phyloP scores from a whole-genome alignment of 1,284 basidiomycete genomes.

The Pseudozyma pruni region DNA sequence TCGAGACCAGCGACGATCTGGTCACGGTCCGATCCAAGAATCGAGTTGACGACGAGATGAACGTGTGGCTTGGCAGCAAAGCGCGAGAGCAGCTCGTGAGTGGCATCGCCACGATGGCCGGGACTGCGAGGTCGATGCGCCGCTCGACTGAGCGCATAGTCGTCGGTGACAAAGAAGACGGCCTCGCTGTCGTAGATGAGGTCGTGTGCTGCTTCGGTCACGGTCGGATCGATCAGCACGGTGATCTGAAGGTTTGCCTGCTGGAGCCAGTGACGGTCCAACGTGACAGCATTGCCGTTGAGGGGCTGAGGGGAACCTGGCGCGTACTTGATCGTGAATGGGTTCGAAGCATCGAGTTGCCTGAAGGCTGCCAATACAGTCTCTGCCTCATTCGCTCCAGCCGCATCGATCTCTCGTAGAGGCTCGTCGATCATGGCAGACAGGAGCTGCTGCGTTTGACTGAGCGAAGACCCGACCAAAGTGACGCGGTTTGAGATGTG shows the following conservation, averaged over 20 bases:
- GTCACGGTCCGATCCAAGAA: constrained; percentile 7
- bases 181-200: constrained; percentile 50
- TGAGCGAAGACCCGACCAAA: constrained; percentile 32
- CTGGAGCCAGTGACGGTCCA: constrained; percentile 51
- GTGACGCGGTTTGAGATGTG: constrained; percentile 12
- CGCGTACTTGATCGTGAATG: constrained; percentile 29
- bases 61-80: constrained; percentile 50
- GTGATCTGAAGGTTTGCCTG: constrained; percentile 31
- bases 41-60: constrained; percentile 43
- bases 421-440: constrained; percentile 47
- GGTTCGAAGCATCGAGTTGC: not conserved
- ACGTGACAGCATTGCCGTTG: not conserved
- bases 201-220: constrained; percentile 20
- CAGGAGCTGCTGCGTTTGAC: constrained; percentile 33
- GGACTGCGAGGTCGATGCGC: constrained; percentile 17
- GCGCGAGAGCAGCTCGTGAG: constrained; percentile 32
- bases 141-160: constrained; percentile 33
- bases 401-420: constrained; percentile 30
- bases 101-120: constrained; percentile 5
- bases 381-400: constrained; percentile 12
- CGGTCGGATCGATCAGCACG: constrained; percentile 30
- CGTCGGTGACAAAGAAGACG: constrained; percentile 41
- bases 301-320: constrained; percentile 17
- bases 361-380: constrained; percentile 7
- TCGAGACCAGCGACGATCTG: constrained; percentile 27